A percentile compares a stretch with the other conserved stretches of the same genome.
These are phyloP conservation scores for Guadua angustifolia DNA, from an alignment of 176 grass and related monocot species.

Conservation along the genomic window DNA sequence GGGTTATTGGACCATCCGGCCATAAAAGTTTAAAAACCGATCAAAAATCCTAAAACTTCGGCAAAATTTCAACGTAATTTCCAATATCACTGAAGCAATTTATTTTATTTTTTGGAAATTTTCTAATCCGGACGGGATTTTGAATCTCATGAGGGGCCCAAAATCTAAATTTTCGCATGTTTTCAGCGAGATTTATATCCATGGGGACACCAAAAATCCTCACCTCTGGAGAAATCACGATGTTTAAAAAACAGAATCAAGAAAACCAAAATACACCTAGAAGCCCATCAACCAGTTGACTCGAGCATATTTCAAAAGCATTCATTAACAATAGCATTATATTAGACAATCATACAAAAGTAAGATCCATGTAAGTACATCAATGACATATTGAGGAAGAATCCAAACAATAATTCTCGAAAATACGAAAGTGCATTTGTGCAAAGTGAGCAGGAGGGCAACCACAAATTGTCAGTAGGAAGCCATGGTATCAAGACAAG, in stretches of 20 bases:
- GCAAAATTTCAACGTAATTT: too few relatives aligned
- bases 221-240: too few relatives aligned
- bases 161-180: too few relatives aligned
- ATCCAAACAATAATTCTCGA: not conserved
- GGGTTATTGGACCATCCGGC: too few relatives aligned
- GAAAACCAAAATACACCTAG: not conserved
- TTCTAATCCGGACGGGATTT: too few relatives aligned
- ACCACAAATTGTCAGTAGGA: not conserved
- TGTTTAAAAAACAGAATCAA: not conserved
- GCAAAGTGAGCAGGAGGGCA: not conserved
- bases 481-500: not conserved
- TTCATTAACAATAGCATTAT: not conserved
- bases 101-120: too few relatives aligned
- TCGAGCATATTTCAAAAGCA: not conserved
- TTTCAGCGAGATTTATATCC: too few relatives aligned
- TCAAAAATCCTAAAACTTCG: too few relatives aligned
- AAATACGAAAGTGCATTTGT: not conserved
- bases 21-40: too few relatives aligned
- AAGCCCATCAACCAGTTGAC: not conserved
- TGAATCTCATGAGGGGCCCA: too few relatives aligned
- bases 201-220: too few relatives aligned
- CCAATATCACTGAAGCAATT: too few relatives aligned
- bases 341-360: not conserved
- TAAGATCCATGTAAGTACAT: not conserved
- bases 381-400: not conserved